Evolutionary conservation across 2,329 filamentous ascomycete species (phyloP).

Genomic region (Monosporascus sp.): DNA sequence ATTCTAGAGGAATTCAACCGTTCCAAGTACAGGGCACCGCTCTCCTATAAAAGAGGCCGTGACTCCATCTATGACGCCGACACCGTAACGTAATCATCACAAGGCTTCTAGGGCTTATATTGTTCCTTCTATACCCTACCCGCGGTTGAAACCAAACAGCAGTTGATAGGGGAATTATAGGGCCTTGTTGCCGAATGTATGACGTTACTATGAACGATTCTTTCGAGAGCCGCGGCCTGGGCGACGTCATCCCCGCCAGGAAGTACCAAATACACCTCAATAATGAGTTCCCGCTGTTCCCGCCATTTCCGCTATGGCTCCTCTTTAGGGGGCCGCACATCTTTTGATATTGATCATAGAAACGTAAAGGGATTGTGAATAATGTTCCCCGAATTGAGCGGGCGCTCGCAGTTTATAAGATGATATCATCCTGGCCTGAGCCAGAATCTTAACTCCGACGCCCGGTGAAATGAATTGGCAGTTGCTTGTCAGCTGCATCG

Average conservation of each 20-base stretch:
- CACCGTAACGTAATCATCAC: not conserved
- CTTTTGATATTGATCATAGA: not conserved
- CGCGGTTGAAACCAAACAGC: not conserved
- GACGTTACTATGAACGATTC: not conserved
- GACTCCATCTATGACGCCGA: not conserved
- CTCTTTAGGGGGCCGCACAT: not conserved
- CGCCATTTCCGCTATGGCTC: not conserved
- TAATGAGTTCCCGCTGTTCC: not conserved
- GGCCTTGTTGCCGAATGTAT: not conserved
- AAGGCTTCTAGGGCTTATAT: not conserved
- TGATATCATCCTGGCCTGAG: not conserved
- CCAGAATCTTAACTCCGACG: not conserved
- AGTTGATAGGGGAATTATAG: not conserved
- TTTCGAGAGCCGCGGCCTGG: not conserved
- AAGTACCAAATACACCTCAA: no score
- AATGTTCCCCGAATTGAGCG: no score
- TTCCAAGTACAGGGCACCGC: not conserved
- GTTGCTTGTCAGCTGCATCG: no score
- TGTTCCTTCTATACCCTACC: not conserved
- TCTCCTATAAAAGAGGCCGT: not conserved
- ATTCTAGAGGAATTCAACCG: not conserved
- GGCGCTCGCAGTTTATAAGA: not conserved
- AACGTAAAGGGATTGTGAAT: not conserved
- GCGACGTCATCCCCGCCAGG: not conserved
- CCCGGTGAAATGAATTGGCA: not conserved